Percentiles rank a stretch among this genome's conserved stretches.
Conservation (phyloP, 345 rosid species). For the Euclidium syriacum region DNA sequence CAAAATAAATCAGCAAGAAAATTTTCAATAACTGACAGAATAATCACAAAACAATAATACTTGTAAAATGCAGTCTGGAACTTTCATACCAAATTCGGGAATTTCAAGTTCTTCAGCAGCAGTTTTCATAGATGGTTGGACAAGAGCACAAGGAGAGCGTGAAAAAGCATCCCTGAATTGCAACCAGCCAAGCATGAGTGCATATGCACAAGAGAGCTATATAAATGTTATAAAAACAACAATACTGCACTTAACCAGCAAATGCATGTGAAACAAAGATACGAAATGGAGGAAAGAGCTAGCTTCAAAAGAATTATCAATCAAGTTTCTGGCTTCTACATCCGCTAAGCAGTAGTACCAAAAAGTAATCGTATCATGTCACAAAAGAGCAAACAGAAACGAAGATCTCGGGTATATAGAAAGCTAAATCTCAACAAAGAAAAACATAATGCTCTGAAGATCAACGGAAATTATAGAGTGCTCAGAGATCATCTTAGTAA, state of each 20-base stretch:
- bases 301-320: constrained; percentile 5
- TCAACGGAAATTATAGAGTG: constrained; percentile 6
- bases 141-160: constrained; percentile 79
- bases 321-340: not conserved
- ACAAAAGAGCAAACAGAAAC: constrained; percentile 8
- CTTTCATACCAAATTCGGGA: constrained; percentile 76
- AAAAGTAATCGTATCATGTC: not conserved
- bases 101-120: constrained; percentile 38
- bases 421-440: not conserved
- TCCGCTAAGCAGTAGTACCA: not conserved
- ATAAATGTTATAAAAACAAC: not conserved
- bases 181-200: constrained; percentile 24
- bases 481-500: not conserved
- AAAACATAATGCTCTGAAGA: constrained; percentile 3
- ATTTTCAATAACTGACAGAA: constrained; percentile 1
- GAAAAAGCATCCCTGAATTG: constrained; percentile 85
- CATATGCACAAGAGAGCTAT: not conserved
- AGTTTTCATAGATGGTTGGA: constrained; percentile 83
- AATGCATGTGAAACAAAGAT: not conserved
- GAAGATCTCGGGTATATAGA: not conserved
- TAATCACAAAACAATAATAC: not conserved
- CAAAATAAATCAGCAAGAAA: constrained; percentile 18
- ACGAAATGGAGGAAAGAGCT: not conserved
- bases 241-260: constrained; percentile 1
- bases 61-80: not conserved